These are phyloP conservation scores for Yamadazyma laniorum DNA, from an alignment of 805 yeast species.

Conservation along the genomic window DNA sequence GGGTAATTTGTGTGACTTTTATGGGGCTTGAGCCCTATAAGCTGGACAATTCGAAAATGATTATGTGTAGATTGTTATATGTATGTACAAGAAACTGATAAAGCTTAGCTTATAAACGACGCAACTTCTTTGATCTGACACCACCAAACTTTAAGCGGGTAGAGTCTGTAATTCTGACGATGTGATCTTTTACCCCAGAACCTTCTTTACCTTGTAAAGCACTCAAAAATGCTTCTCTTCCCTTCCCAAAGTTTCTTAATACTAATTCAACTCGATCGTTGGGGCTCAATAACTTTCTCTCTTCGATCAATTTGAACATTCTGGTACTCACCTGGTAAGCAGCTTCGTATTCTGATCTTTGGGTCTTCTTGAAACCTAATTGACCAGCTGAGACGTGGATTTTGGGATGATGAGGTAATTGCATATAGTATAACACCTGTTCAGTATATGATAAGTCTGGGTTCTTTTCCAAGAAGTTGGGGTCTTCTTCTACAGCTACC, in stretches of 20 bases:
- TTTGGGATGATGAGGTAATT: conserved; percentile 74
- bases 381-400: conserved; percentile 75
- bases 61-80: not conserved
- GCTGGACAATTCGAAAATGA: too few relatives aligned
- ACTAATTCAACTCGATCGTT: conserved; percentile 69
- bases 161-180: conserved; percentile 71
- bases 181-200: conserved; percentile 56
- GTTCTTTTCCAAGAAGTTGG: conserved; percentile 55
- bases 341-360: conserved; percentile 92
- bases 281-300: conserved; percentile 50
- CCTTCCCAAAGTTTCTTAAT: conserved; percentile 81
- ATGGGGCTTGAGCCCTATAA: conserved; percentile 9
- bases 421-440: conserved; percentile 71
- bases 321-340: conserved; percentile 78
- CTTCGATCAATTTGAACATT: conserved; percentile 70
- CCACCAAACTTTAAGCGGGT: conserved; percentile 93
- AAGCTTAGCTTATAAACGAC: conserved; percentile 61
- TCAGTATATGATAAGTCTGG: conserved; percentile 59
- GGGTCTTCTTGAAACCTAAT: conserved; percentile 85
- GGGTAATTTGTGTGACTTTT: conserved; percentile 4
- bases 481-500: conserved; percentile 66
- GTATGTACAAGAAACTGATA: conserved; percentile 7
- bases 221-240: conserved; percentile 79
- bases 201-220: conserved; percentile 93
- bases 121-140: conserved; percentile 74